A percentile compares a stretch with the other conserved stretches of the same genome.
Evolutionary conservation across 2,329 filamentous ascomycete species (phyloP).

Genomic region (Myrmaecium sp.): DNA sequence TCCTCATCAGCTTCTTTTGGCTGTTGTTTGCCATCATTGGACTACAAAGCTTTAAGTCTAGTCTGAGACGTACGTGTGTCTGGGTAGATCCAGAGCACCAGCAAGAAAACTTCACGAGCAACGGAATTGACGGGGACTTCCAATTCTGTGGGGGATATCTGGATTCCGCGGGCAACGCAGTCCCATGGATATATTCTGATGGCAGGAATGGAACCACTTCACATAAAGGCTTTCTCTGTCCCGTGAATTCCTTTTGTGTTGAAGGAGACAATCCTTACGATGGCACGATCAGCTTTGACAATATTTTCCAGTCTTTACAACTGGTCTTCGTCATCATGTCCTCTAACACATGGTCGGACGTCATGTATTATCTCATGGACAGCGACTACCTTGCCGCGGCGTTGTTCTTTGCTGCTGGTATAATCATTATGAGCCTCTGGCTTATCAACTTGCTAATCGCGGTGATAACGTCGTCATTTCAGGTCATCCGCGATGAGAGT

Average conservation of each 20-base stretch:
- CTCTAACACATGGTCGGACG: conserved; percentile 86
- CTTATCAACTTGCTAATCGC: conserved; percentile 87
- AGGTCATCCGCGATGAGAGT: conserved; percentile 94
- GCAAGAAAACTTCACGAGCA: conserved; percentile 36
- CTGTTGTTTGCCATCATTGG: conserved; percentile 91
- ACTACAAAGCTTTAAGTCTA: conserved; percentile 70
- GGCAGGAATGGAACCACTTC: conserved; percentile 33
- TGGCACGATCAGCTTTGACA: conserved; percentile 83
- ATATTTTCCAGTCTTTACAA: conserved; percentile 81
- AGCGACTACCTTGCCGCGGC: conserved; percentile 81
- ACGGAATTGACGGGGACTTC: no score
- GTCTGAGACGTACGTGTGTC: conserved; percentile 30
- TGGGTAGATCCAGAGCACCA: conserved; percentile 35
- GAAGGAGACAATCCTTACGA: conserved; percentile 65
- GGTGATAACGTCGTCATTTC: conserved; percentile 95
- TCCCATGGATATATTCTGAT: conserved; percentile 51
- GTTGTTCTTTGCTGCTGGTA: conserved; percentile 53
- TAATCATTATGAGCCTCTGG: conserved; percentile 92
- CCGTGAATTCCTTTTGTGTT: conserved; percentile 65
- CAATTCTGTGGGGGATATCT: conserved; percentile 81
- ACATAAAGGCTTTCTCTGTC: conserved; percentile 79
- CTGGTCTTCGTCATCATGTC: conserved; percentile 97
- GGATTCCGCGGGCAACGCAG: conserved; percentile 34
- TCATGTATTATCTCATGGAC: conserved; percentile 85
- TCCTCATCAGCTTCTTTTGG: conserved; percentile 95